Conservation (phyloP, 1,284 basidiomycete species). For the Lentinus polychrous region DNA sequence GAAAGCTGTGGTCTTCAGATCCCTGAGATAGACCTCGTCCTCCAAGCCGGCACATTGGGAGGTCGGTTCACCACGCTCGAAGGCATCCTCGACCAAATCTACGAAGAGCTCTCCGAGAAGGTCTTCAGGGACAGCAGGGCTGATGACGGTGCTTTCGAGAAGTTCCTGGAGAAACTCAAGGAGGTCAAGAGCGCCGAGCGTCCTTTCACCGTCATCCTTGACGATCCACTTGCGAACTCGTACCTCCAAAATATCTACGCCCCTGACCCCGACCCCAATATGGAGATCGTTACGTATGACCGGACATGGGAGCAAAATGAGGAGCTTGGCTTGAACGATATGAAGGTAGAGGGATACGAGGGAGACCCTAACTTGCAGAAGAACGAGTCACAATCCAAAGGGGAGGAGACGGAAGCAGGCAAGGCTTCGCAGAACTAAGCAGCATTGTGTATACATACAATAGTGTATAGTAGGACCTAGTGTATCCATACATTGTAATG, state of each 20-base stretch:
- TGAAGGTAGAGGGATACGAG: slow-evolving; percentile 86
- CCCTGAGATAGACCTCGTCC: slow-evolving; percentile 91
- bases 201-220: slow-evolving; percentile 89
- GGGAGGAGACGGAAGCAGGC: neutral
- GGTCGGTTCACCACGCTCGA: slow-evolving; percentile 99
- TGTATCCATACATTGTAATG: neutral
- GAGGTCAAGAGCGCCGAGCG: slow-evolving; percentile 69
- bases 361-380: slow-evolving; percentile 23
- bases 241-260: slow-evolving; percentile 96
- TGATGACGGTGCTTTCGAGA: slow-evolving; percentile 51
- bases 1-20: slow-evolving; percentile 89
- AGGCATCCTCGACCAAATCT: slow-evolving; percentile 90
- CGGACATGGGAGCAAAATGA: slow-evolving; percentile 91
- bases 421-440: neutral
- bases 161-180: slow-evolving; percentile 79
- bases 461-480: neutral
- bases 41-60: slow-evolving; percentile 92
- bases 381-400: slow-evolving; percentile 1
- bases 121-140: slow-evolving; percentile 73
- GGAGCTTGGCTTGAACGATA: slow-evolving; percentile 94
- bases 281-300: slow-evolving; percentile 81
- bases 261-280: slow-evolving; percentile 88
- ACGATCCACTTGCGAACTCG: slow-evolving; percentile 94
- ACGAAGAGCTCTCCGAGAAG: slow-evolving; percentile 92
- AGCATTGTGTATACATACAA: neutral